These are phyloP conservation scores for Ceraceosorus bombacis DNA, from an alignment of 1,284 basidiomycete species.

Conservation along the genomic window DNA sequence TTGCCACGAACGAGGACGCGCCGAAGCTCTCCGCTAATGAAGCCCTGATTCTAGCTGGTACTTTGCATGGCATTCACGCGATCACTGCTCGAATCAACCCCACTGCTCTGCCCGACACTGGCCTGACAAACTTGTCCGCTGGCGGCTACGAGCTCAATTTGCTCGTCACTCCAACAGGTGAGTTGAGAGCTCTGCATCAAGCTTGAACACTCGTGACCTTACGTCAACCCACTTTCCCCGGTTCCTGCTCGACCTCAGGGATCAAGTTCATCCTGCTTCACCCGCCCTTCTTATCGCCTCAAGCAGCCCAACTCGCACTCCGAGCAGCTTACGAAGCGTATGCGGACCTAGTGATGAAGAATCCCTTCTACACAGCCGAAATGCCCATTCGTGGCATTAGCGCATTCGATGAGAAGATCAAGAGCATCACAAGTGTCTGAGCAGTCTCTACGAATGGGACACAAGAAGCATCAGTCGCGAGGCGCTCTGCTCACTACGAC, in stretches of 20 bases:
- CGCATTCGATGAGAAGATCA: conserved; percentile 65
- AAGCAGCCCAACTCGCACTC: conserved; percentile 57
- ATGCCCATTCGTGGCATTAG: conserved; percentile 87
- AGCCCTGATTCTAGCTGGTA: conserved; percentile 91
- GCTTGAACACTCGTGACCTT: not conserved
- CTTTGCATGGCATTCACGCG: conserved; percentile 93
- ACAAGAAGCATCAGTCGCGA: too few species aligned
- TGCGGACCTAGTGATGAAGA: conserved; percentile 94
- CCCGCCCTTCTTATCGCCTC: conserved; percentile 52
- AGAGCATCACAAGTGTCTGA: conserved; percentile 26
- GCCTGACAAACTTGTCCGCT: conserved; percentile 84
- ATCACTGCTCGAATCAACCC: conserved; percentile 89
- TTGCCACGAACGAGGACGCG: conserved; percentile 7
- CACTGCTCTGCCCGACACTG: conserved; percentile 40
- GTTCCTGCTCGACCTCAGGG: conserved; percentile 55
- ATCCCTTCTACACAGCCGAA: conserved; percentile 95
- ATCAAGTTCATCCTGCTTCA: conserved; percentile 95
- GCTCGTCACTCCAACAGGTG: conserved; percentile 85
- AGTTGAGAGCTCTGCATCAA: conserved; percentile 30
- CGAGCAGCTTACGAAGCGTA: conserved; percentile 73
- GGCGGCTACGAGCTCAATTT: conserved; percentile 87
- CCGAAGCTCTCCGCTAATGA: conserved; percentile 74
- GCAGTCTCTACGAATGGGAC: not conserved
- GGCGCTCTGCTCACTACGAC: too few species aligned
- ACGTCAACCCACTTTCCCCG: not conserved